Base-by-base conservation (phyloP, 306 rosid species). In the Dryas drummondii region DNA sequence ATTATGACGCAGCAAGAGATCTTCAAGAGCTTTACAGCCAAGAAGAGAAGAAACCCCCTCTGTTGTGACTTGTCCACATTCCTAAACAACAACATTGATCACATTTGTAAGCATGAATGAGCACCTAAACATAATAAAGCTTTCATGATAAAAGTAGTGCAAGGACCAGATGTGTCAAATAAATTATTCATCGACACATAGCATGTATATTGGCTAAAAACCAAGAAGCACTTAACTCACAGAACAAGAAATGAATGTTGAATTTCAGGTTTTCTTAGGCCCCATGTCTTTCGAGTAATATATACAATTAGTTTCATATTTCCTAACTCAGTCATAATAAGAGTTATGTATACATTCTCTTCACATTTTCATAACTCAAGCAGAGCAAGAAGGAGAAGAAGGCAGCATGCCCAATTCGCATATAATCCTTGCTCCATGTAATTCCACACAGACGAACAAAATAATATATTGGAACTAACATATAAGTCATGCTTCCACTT, bases 21-120 rank as follows among this genome's bases (percentile, higher is more conserved):
- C 96, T 85, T 92, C 96, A 66, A 92, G 88, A 79, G 97, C 96
- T 76, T 59, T 76, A 86, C 96, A 92, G 42, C 82, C 76, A 54
- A 88, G 82, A 74, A 92, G 93, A 55, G 85, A 88, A 70, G 87
- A 81, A 78, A 84, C 76, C 79, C 97, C 97, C 52, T 76, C 80
- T 68, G 86, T 77, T 53, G 97, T 92, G 63, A 90, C 80, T 82
- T 77, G 76, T 78, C 97, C 97, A 78, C 96, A 90, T 8, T 90
- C 97, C 97, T 92, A 63, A 76, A 72, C 52, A 78, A 67, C 55
- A 85, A 58, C 22, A 70, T 42, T 27, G 37, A 65, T 76, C 77
- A 73, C 60, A 56, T 58, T 75, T 66, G 68, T 42, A 67, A 74
- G 45, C 58, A 61, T 58, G 56, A 41, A 80, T 50, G 48, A 41